phyloP scores from a whole-genome alignment of 305 asterid species.

The Ajuga reptans region DNA sequence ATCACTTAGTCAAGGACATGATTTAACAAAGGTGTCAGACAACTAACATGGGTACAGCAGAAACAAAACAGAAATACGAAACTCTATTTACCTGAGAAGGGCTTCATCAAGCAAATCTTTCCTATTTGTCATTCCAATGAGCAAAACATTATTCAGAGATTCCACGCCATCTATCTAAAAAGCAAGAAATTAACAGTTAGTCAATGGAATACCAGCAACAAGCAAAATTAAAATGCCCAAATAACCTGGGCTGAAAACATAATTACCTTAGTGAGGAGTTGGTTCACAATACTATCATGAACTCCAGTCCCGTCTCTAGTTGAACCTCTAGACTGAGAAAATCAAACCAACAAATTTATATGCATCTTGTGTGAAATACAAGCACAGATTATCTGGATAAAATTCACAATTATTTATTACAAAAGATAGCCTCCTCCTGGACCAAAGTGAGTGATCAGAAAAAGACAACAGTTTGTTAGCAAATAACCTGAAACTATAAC shows the following conservation, averaged over 20 bases:
- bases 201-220: conserved; percentile 20
- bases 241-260: conserved; percentile 21
- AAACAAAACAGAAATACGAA: conserved; percentile 16
- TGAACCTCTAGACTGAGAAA: conserved; percentile 90
- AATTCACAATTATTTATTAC: not conserved
- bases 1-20: not conserved
- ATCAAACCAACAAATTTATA: conserved; percentile 21
- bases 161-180: conserved; percentile 98
- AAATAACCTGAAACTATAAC: not conserved
- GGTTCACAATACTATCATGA: conserved; percentile 97
- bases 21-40: conserved; percentile 9
- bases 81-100: conserved; percentile 61
- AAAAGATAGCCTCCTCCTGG: not conserved
- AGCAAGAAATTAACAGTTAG: conserved; percentile 27
- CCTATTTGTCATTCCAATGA: conserved; percentile 97
- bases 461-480: not conserved
- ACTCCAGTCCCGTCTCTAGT: conserved; percentile 99
- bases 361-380: conserved; percentile 7
- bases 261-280: conserved; percentile 91
- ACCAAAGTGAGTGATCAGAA: conserved; percentile 15
- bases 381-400: not conserved
- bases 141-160: conserved; percentile 88
- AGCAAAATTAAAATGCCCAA: conserved; percentile 14
- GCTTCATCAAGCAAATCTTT: conserved; percentile 98
- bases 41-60: conserved; percentile 12